Evolutionary conservation across 202 grass and related monocot genomes (phyloP).

Genomic region (Hordeum pubiflorum): DNA sequence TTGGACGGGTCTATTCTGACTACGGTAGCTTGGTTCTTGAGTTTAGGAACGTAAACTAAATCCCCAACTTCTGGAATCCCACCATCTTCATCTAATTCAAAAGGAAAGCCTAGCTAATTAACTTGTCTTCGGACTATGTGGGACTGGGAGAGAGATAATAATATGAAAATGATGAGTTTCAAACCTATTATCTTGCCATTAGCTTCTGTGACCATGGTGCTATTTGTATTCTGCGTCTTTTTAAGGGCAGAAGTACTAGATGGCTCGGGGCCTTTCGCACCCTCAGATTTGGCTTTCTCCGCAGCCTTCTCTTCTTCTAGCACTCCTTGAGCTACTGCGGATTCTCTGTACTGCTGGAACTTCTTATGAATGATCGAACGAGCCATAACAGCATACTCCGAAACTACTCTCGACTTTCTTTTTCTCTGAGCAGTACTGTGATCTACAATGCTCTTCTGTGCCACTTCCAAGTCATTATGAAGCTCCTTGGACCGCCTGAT

Average conservation of each 20-base stretch:
- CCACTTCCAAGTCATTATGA: slow-evolving; percentile 40
- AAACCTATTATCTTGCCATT: slow-evolving; percentile 16
- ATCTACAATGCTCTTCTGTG: slow-evolving; percentile 50
- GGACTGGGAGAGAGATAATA: neutral
- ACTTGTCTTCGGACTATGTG: neutral
- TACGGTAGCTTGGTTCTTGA: slow-evolving; percentile 52
- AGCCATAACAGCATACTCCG: slow-evolving; percentile 50
- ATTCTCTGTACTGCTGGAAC: slow-evolving; percentile 50
- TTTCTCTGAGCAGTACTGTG: slow-evolving; percentile 44
- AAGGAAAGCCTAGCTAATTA: neutral
- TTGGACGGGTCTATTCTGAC: slow-evolving; percentile 50
- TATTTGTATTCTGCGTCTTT: slow-evolving; percentile 20
- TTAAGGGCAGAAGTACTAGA: neutral
- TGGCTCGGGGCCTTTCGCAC: slow-evolving; percentile 8
- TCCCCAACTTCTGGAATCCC: slow-evolving; percentile 49
- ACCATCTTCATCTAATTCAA: slow-evolving; percentile 28
- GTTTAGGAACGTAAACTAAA: slow-evolving; percentile 49
- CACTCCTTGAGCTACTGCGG: slow-evolving; percentile 38
- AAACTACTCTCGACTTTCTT: slow-evolving; percentile 53
- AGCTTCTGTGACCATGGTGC: neutral
- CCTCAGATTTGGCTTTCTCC: slow-evolving; percentile 8
- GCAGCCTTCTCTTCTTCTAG: slow-evolving; percentile 23
- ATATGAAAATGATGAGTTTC: neutral
- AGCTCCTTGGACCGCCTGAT: slow-evolving; percentile 63
- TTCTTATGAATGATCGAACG: slow-evolving; percentile 56